These are phyloP conservation scores for Yamadazyma tumulicola DNA, from an alignment of 805 yeast species.

Conservation along the genomic window DNA sequence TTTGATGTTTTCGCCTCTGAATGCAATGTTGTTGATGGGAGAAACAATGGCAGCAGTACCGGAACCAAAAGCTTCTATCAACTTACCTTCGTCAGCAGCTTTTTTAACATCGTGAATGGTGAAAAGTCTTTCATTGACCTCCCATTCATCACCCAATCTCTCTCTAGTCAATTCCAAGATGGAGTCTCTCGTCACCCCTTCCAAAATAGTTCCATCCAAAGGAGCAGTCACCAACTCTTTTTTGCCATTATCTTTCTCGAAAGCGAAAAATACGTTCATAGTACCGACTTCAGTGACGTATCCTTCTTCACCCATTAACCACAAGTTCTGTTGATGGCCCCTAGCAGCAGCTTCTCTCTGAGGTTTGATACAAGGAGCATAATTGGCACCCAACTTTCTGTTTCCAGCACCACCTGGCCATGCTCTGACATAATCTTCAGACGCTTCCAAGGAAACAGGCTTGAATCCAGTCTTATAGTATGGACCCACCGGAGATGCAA, in stretches of 20 bases:
- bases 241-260: slow-evolving; percentile 76
- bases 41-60: slow-evolving; percentile 98
- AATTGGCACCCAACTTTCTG: slow-evolving; percentile 94
- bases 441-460: slow-evolving; percentile 91
- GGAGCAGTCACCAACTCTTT: slow-evolving; percentile 95
- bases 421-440: slow-evolving; percentile 94
- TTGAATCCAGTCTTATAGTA: slow-evolving; percentile 89
- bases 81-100: slow-evolving; percentile 72
- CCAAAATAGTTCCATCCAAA: slow-evolving; percentile 92
- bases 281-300: slow-evolving; percentile 95
- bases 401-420: slow-evolving; percentile 99
- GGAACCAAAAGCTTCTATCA: slow-evolving; percentile 92
- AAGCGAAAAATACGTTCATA: slow-evolving; percentile 90
- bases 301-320: slow-evolving; percentile 90
- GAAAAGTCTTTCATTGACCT: slow-evolving; percentile 75
- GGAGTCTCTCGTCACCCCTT: slow-evolving; percentile 95
- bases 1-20: slow-evolving; percentile 63
- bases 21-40: slow-evolving; percentile 86
- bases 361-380: slow-evolving; percentile 92
- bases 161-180: slow-evolving; percentile 73
- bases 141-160: slow-evolving; percentile 80
- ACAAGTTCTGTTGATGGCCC: slow-evolving; percentile 94
- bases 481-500: slow-evolving; percentile 96
- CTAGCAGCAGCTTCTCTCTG: slow-evolving; percentile 84
- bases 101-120: slow-evolving; percentile 78